Evolutionary conservation across 1,139 yeast species (phyloP), one percentile per base, ranked within the genome.

Genomic region (Debaryomycetaceae sp.): DNA sequence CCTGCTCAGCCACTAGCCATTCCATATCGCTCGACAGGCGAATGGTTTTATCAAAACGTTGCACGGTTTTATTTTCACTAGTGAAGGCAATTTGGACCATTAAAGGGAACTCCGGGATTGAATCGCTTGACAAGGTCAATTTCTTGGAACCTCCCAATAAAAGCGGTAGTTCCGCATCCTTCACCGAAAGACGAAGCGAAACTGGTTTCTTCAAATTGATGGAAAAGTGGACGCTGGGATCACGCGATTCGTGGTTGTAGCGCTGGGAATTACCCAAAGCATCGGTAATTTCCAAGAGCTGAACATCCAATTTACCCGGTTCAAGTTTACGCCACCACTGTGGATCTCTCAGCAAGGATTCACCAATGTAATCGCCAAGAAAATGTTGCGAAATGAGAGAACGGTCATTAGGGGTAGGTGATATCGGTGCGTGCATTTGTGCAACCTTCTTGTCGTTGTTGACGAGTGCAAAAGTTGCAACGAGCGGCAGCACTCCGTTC

Each of bases 181-280:
- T 44, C 30, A 69, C 70, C 3, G 41, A 34, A 7, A 71, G 37
- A 10, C 49, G 49, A n/a, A 68, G 31, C 1, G 34, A 54, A 6
- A 92, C 90, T 3, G 77, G 59, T 15, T 73, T 71, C 40, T 78
- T 81, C n/a, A 82, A 70, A 13, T 59, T 58, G 36, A 80, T 68
- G n/a, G 62, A 61, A 39, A 70, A 71, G 36, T 66, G 50, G 13
- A 76, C 62, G 30, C 68, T 73, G 27, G 61, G 49, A 25, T 62
- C 62, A 27, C 53, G 59, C 3, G 70, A 61, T 8, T 62, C 50
- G 13, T 61, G 65, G 38, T 56, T 65, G 41, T 75, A 83, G 32
- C 69, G 65, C 32, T 75, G 69, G 2, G 55, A 40, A 42, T 82
- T 82, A 1, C 95, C 95, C 36, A 83, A 60, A 2, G 79, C 80